Conservation (phyloP, 2,329 filamentous ascomycete species). For the Teratosphaeria epicoccoides region DNA sequence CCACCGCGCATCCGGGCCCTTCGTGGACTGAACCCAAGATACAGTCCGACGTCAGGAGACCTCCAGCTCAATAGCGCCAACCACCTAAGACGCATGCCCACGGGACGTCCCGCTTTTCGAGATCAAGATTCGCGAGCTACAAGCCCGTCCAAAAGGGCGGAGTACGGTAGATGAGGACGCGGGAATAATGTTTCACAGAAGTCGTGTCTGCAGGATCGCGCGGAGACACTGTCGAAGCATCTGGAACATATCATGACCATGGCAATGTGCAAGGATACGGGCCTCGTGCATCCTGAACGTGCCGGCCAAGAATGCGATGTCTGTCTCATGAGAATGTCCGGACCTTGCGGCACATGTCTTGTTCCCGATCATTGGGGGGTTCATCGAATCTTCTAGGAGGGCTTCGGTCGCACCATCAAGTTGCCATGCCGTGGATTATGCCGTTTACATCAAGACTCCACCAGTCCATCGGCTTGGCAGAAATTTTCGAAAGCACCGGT, state of each 20-base stretch:
- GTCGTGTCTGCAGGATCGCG: not conserved
- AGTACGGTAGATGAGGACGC: too few relatives aligned
- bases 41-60: not conserved
- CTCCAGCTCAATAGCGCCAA: not conserved
- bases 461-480: not conserved
- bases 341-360: not conserved
- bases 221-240: not conserved
- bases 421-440: not conserved
- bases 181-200: not conserved
- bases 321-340: too few relatives aligned
- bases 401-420: not conserved
- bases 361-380: not conserved
- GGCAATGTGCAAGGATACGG: not conserved
- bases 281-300: not conserved
- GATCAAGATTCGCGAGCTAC: not conserved
- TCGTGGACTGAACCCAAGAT: not conserved
- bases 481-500: not conserved
- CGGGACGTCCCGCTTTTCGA: not conserved
- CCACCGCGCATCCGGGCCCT: slow-evolving; percentile 3
- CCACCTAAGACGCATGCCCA: not conserved
- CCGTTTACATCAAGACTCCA: not conserved
- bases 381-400: not conserved
- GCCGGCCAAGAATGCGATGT: too few relatives aligned
- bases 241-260: not conserved
- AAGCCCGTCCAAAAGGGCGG: too few relatives aligned